Conservation (phyloP, 257 asterid species). For the Handroanthus guayacan region DNA sequence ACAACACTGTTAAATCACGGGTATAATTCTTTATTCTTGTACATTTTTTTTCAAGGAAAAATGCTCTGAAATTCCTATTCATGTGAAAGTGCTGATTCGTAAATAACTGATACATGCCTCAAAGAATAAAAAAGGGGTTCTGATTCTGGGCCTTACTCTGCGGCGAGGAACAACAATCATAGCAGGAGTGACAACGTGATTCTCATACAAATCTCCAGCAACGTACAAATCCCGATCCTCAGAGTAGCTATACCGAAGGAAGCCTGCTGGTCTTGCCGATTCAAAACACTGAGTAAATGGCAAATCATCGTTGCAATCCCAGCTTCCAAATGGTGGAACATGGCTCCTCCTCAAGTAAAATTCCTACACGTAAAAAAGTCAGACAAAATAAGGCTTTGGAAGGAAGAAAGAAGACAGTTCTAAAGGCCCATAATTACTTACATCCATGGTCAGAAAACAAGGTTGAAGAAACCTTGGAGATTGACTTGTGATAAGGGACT, state of each 20-base stretch:
- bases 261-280: slow-evolving; percentile 60
- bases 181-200: slow-evolving; percentile 68
- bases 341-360: slow-evolving; percentile 67
- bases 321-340: slow-evolving; percentile 90
- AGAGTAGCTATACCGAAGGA: slow-evolving; percentile 62
- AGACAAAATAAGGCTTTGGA: not conserved
- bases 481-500: slow-evolving; percentile 27
- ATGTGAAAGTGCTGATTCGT: not conserved
- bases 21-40: not conserved
- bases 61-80: not conserved
- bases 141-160: slow-evolving; percentile 40
- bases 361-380: slow-evolving; percentile 44
- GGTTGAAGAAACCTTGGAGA: not conserved
- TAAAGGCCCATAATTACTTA: slow-evolving; percentile 20
- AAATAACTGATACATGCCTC: no score
- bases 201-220: slow-evolving; percentile 78
- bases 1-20: not conserved
- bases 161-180: slow-evolving; percentile 81
- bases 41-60: not conserved
- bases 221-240: slow-evolving; percentile 76
- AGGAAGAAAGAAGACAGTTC: no score
- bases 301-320: slow-evolving; percentile 78
- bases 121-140: not conserved
- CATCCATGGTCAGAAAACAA: slow-evolving; percentile 40
- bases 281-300: slow-evolving; percentile 89